Conservation (phyloP, 2,329 filamentous ascomycete genomes). For the Pyrenophora teres region DNA sequence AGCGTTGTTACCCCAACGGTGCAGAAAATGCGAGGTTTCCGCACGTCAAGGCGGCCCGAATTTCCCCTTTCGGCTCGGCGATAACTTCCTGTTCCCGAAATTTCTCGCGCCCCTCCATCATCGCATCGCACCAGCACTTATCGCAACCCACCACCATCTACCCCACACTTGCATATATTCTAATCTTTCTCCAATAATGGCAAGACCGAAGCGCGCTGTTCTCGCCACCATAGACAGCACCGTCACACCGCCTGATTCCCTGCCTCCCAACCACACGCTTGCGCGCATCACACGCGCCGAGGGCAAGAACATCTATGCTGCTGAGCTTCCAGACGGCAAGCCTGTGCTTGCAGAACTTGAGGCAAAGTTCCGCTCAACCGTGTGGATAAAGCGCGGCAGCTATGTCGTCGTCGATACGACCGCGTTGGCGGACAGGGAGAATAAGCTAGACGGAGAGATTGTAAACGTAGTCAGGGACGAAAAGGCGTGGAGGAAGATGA, state of each 20-base stretch:
- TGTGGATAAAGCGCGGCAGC: conserved; percentile 89
- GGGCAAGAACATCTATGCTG: conserved; percentile 87
- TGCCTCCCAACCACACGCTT: conserved; percentile 63
- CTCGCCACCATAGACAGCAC: conserved; percentile 77
- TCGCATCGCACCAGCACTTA: neutral
- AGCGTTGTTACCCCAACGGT: conserved; percentile 14
- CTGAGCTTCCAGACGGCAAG: conserved; percentile 68
- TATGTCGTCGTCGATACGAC: conserved; percentile 82
- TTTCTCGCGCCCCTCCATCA: conserved; percentile 15
- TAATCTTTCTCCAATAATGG: conserved; percentile 56
- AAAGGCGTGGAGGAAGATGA: conserved; percentile 85
- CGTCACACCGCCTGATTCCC: conserved; percentile 61
- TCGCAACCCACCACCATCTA: neutral
- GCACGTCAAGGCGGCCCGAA: conserved; percentile 6
- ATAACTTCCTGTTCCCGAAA: conserved; percentile 8
- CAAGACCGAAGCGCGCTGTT: conserved; percentile 74
- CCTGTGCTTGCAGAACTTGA: conserved; percentile 79
- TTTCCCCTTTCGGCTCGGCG: conserved; percentile 15
- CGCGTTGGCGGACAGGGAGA: conserved; percentile 67
- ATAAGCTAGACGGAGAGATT: conserved; percentile 85
- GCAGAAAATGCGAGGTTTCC: conserved; percentile 11
- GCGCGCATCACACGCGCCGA: conserved; percentile 80
- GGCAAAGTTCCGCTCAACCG: conserved; percentile 82
- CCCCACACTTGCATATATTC: neutral
- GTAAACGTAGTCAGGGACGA: conserved; percentile 91